phyloP scores from a whole-genome alignment of 1,284 basidiomycete genomes.

The Ganoderma lucidum region DNA sequence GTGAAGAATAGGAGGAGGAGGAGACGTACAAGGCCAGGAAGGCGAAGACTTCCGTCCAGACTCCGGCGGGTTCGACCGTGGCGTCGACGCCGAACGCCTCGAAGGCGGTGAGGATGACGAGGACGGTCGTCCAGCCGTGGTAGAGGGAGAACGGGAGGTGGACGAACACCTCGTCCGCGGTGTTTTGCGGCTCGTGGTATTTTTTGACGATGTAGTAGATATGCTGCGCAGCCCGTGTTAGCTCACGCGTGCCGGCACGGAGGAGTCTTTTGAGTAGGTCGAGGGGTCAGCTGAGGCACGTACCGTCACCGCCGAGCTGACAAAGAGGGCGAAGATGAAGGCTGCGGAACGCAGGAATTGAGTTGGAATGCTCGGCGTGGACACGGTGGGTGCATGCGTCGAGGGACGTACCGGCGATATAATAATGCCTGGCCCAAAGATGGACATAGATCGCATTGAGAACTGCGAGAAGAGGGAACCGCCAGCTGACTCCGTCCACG shows the following conservation, averaged over 20 bases:
- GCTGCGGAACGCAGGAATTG: conserved; percentile 50
- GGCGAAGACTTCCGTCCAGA: conserved; percentile 94
- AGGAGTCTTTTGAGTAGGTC: not conserved
- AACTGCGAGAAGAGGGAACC: conserved; percentile 85
- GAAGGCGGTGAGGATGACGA: conserved; percentile 89
- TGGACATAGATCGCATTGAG: conserved; percentile 89
- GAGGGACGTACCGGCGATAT: conserved; percentile 67
- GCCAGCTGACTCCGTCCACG: conserved; percentile 88
- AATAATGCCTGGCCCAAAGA: conserved; percentile 77
- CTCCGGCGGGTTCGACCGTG: conserved; percentile 67
- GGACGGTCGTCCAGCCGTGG: conserved; percentile 95
- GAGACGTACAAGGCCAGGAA: conserved; percentile 80
- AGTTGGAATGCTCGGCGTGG: conserved; percentile 10
- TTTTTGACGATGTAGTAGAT: conserved; percentile 95
- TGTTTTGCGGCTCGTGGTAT: conserved; percentile 70
- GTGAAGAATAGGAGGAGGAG: not conserved
- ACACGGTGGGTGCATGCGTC: conserved; percentile 10
- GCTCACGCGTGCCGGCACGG: conserved; percentile 22
- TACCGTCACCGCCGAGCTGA: conserved; percentile 81
- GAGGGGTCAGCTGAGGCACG: conserved; percentile 31
- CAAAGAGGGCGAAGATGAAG: conserved; percentile 88
- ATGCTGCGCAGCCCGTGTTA: conserved; percentile 51
- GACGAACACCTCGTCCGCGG: conserved; percentile 81
- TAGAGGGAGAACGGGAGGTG: conserved; percentile 93
- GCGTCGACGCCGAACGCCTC: conserved; percentile 91